Evolutionary conservation across 768 basidiomycete genomes (phyloP).

Genomic region (Hericium erinaceus): DNA sequence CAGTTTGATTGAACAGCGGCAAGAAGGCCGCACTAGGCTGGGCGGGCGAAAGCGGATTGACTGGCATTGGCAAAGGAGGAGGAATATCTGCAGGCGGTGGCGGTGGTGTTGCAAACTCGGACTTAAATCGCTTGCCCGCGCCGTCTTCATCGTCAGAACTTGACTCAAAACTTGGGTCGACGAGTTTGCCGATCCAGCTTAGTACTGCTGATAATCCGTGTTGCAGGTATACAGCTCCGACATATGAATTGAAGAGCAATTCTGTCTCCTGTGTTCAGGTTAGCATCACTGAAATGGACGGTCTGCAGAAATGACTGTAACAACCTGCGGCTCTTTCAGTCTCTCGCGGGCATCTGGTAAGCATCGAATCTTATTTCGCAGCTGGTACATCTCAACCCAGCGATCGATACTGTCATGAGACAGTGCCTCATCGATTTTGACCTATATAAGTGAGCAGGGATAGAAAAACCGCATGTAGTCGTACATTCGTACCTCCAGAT

Average conservation of each 20-base stretch:
- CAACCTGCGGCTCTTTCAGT: neutral
- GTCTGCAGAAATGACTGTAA: neutral
- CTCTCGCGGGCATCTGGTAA: neutral
- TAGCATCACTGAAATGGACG: neutral
- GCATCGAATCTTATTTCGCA: conserved; percentile 9
- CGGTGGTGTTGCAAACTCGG: conserved; percentile 22
- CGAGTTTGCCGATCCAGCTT: conserved; percentile 7
- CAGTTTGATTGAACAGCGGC: conserved; percentile 68
- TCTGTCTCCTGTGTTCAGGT: conserved; percentile 4
- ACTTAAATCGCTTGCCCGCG: conserved; percentile 6
- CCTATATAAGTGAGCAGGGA: neutral
- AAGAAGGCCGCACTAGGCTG: conserved; percentile 56
- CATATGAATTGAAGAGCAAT: conserved; percentile 9
- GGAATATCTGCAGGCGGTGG: conserved; percentile 26
- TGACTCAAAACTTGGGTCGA: conserved; percentile 7
- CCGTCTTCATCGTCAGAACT: neutral
- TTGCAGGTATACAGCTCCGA: conserved; percentile 8
- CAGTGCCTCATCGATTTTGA: neutral
- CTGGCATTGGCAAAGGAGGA: conserved; percentile 24
- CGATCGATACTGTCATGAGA: conserved; percentile 2
- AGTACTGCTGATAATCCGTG: neutral
- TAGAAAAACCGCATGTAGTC: neutral
- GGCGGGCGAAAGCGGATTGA: conserved; percentile 58
- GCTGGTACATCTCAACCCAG: conserved; percentile 8
- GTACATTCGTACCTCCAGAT: conserved; percentile 39